phyloP scores from a whole-genome alignment of 73 alveolate genomes.

The Tetrahymena borealis region DNA sequence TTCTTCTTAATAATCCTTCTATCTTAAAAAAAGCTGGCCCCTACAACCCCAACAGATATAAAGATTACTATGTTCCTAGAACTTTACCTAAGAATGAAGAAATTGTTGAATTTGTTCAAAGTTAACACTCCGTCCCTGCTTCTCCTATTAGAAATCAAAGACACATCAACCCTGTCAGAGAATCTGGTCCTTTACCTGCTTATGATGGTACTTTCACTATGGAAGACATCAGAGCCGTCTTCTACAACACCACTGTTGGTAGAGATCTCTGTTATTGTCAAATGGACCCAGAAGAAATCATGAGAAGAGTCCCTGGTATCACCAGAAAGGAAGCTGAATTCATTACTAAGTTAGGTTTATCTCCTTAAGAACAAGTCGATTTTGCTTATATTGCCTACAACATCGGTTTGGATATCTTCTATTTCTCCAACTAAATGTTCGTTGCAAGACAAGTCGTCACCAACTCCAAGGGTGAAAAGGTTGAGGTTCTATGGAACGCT shows the following conservation, averaged over 20 bases:
- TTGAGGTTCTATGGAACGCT: constrained; percentile 82
- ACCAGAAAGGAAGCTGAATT: constrained; percentile 84
- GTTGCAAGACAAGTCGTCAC: constrained; percentile 83
- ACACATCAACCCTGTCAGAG: constrained; percentile 85
- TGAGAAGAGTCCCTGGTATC: constrained; percentile 91
- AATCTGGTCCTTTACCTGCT: constrained; percentile 88
- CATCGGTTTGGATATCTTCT: constrained; percentile 75
- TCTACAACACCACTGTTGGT: constrained; percentile 57
- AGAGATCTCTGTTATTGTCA: constrained; percentile 64
- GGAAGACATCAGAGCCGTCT: constrained; percentile 76
- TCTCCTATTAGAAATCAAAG: constrained; percentile 67
- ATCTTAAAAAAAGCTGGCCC: constrained; percentile 58
- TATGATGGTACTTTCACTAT: constrained; percentile 87
- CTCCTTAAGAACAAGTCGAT: constrained; percentile 86
- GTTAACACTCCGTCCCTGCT: constrained; percentile 60
- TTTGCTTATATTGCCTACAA: constrained; percentile 70
- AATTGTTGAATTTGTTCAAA: constrained; percentile 58
- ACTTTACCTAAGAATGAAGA: constrained; percentile 72
- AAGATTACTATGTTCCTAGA: constrained; percentile 57
- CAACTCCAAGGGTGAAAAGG: constrained; percentile 89
- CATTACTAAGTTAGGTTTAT: constrained; percentile 64
- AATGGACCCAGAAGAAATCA: constrained; percentile 80
- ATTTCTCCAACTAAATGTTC: constrained; percentile 73
- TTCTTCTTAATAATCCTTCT: too few relatives aligned
- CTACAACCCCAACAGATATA: constrained; percentile 81